Percentiles rank a stretch among this genome's conserved stretches.
phyloP scores from a whole-genome alignment of 163 green algal species.

The Coccomyxa subellipsoidea region DNA sequence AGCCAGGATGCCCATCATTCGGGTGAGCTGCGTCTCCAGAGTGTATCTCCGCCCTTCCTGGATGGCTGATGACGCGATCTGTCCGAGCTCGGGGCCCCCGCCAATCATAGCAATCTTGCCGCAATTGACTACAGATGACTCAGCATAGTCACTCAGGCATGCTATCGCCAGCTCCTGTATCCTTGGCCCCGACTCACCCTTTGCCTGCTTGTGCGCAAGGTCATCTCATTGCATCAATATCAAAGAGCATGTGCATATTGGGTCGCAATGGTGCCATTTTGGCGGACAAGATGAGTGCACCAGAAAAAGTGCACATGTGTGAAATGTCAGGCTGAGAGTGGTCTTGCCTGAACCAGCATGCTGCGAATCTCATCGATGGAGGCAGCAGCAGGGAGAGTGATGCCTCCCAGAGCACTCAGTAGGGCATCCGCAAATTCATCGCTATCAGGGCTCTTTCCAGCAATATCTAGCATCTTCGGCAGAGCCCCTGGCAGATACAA shows the following conservation, averaged over 20 bases:
- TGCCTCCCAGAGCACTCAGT: constrained; percentile 5
- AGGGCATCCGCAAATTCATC: constrained; percentile 31
- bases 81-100: constrained; percentile 30
- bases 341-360: neutral
- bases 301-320: neutral
- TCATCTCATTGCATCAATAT: no score
- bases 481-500: constrained; percentile 44
- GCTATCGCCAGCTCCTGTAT: constrained; percentile 32
- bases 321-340: neutral
- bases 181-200: neutral
- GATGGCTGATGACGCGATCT: constrained; percentile 9
- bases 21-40: neutral
- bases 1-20: constrained; percentile 16
- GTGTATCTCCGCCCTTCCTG: neutral
- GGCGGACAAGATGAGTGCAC: neutral
- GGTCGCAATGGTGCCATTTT: no score
- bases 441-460: constrained; percentile 19
- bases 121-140: constrained; percentile 32
- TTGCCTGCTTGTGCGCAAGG: constrained; percentile 7
- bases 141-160: constrained; percentile 41
- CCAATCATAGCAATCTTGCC: constrained; percentile 33
- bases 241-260: no score
- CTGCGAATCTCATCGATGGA: constrained; percentile 20
- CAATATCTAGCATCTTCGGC: constrained; percentile 49
- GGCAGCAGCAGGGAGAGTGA: constrained; percentile 4